Evolutionary conservation across 768 basidiomycete species (phyloP).

Genomic region (Auriscalpium vulgare): DNA sequence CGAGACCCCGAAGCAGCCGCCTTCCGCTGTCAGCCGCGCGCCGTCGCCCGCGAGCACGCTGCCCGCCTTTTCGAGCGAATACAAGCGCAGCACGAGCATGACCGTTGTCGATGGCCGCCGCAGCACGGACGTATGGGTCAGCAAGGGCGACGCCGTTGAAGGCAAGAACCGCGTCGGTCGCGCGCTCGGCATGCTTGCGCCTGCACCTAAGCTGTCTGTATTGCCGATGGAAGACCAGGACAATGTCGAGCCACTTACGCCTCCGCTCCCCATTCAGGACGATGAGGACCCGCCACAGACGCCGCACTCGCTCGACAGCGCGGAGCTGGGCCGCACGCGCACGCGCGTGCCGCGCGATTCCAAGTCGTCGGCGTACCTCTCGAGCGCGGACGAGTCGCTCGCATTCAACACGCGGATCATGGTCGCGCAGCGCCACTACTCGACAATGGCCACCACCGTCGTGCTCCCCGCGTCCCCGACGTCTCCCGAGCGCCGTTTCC

Average conservation of each 20-base stretch:
- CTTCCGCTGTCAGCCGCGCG: conserved; percentile 33
- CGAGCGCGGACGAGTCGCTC: conserved; percentile 42
- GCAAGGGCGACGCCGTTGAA: conserved; percentile 64
- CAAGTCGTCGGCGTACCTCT: conserved; percentile 46
- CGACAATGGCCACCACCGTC: conserved; percentile 58
- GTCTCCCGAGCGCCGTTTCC: conserved; percentile 15
- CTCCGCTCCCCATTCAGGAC: conserved; percentile 53
- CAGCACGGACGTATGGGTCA: conserved; percentile 69
- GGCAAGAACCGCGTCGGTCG: conserved; percentile 55
- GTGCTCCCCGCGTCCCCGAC: conserved; percentile 44
- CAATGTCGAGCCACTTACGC: conserved; percentile 34
- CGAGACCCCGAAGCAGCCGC: conserved; percentile 38
- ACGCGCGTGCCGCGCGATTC: conserved; percentile 38
- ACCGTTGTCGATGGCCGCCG: conserved; percentile 65
- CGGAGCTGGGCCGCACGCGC: conserved; percentile 38
- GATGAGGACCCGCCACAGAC: conserved; percentile 37
- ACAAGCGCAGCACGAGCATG: conserved; percentile 53
- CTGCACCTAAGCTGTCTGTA: conserved; percentile 61
- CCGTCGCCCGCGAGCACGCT: conserved; percentile 35
- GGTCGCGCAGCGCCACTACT: conserved; percentile 69
- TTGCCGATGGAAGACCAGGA: conserved; percentile 47
- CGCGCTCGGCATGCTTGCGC: conserved; percentile 53
- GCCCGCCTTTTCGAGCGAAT: conserved; percentile 44
- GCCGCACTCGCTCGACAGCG: conserved; percentile 48
- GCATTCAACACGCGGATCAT: conserved; percentile 52